These are phyloP conservation scores for Aciculosporium take DNA, from an alignment of 2,329 filamentous ascomycete species.

Conservation along the genomic window DNA sequence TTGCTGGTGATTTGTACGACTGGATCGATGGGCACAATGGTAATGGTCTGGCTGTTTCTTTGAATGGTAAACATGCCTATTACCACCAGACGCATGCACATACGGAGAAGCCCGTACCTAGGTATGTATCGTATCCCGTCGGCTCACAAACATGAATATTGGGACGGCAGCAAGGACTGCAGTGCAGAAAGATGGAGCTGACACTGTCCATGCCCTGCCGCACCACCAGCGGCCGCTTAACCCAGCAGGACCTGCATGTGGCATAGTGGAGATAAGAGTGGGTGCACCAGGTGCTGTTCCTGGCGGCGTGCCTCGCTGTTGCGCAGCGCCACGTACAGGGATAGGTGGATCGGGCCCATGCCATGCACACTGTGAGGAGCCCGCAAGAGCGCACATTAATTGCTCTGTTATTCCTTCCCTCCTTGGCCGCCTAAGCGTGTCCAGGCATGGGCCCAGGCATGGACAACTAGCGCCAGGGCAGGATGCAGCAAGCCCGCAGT, in stretches of 20 bases:
- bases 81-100: too few species aligned
- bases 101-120: neutral
- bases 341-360: neutral
- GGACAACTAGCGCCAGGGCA: conserved; percentile 5
- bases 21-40: neutral
- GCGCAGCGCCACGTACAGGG: conserved; percentile 1
- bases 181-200: neutral
- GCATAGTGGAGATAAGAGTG: neutral
- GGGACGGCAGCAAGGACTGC: neutral
- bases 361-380: conserved; percentile 6
- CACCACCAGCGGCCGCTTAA: neutral
- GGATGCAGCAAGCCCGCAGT: neutral
- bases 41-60: too few species aligned
- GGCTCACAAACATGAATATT: neutral
- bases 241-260: neutral
- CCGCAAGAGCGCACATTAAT: neutral
- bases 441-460: too few species aligned
- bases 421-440: conserved; percentile 1
- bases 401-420: neutral
- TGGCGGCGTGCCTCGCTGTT: neutral
- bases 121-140: too few species aligned
- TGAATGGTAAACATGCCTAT: too few species aligned
- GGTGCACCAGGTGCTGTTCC: neutral
- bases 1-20: neutral
- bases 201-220: neutral